Conservation (phyloP, 345 rosid species). For the Leavenworthia alabamica region DNA sequence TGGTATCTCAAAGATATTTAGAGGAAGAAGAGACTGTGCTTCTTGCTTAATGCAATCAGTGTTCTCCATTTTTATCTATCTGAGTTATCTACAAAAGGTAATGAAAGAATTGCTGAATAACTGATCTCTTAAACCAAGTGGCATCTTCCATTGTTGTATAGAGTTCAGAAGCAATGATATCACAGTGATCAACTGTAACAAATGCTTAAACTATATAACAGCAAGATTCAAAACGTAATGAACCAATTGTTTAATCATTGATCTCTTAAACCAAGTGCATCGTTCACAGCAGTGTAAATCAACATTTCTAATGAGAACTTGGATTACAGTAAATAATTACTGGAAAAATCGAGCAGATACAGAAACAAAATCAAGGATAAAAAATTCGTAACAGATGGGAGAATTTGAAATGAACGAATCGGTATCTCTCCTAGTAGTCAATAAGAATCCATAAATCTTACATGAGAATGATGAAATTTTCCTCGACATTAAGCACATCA, state of each 20-base stretch:
- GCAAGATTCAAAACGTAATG: neutral
- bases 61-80: conserved; percentile 33
- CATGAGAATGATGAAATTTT: neutral
- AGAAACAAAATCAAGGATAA: neutral
- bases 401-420: neutral
- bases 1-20: conserved; percentile 43
- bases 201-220: too few species aligned
- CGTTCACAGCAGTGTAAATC: neutral
- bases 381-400: neutral
- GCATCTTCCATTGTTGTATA: too few species aligned
- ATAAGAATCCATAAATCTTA: neutral
- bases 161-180: too few species aligned
- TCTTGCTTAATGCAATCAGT: conserved; percentile 20
- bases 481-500: neutral
- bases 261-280: too few species aligned
- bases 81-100: too few species aligned
- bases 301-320: neutral
- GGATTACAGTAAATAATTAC: neutral
- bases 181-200: too few species aligned
- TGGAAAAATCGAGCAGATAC: neutral
- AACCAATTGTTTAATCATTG: neutral
- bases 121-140: neutral
- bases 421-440: neutral
- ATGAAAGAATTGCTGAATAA: neutral
- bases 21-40: conserved; percentile 22